Evolutionary conservation across 1,139 yeast species (phyloP).

Genomic region (Diutina catenulata): DNA sequence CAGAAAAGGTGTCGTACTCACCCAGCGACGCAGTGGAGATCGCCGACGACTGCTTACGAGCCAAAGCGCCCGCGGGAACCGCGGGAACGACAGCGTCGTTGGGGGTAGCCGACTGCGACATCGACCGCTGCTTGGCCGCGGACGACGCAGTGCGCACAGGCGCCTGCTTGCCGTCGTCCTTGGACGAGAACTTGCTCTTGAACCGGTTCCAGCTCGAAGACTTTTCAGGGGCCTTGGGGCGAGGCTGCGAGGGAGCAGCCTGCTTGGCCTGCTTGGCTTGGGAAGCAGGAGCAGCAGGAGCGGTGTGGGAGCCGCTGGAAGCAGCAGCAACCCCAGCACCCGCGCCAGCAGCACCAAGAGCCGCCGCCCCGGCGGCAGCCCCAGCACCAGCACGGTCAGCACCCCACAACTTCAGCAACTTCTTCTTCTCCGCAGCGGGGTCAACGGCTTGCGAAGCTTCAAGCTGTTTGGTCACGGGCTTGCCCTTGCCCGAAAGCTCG

Average conservation of each 20-base stretch:
- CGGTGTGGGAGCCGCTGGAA: neutral
- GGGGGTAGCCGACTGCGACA: neutral
- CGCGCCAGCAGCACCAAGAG: conserved; percentile 7
- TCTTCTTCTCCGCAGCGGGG: too few relatives aligned
- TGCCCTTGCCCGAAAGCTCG: conserved; percentile 9
- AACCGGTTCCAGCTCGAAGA: conserved; percentile 5
- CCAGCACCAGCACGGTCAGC: conserved; percentile 6
- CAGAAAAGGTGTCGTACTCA: conserved; percentile 24
- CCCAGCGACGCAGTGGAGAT: neutral
- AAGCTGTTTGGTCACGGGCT: too few relatives aligned
- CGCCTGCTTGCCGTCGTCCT: conserved; percentile 1
- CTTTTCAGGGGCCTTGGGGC: neutral
- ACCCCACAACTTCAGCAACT: conserved; percentile 1
- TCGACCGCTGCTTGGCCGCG: neutral
- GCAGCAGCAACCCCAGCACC: conserved; percentile 2
- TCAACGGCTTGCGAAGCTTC: too few relatives aligned
- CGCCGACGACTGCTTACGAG: neutral
- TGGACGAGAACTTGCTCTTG: conserved; percentile 5
- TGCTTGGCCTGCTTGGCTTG: conserved; percentile 8
- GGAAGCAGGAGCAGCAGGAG: conserved; percentile 6
- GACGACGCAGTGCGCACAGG: neutral
- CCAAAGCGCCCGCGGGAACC: neutral
- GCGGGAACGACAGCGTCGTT: neutral
- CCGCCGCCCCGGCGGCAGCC: conserved; percentile 6
- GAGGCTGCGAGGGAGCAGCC: conserved; percentile 8